Percentiles rank a stretch among this genome's conserved stretches.
These are phyloP conservation scores for Sophora flavescens DNA, from an alignment of 306 rosid species.

Conservation along the genomic window DNA sequence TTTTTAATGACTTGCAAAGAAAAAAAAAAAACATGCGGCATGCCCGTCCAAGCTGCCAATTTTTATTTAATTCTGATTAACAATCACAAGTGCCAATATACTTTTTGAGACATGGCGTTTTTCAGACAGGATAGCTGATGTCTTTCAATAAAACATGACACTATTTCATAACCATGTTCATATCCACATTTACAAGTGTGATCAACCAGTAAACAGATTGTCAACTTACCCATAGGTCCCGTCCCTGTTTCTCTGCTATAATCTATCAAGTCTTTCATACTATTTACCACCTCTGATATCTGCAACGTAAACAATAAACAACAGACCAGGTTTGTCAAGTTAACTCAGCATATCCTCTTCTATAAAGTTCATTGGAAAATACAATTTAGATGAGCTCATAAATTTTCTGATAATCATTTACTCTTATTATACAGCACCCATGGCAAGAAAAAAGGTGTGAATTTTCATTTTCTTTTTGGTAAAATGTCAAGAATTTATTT, in stretches of 20 bases:
- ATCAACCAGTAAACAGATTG: conserved; percentile 32
- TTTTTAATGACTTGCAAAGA: not conserved
- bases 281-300: conserved; percentile 97
- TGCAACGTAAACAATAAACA: conserved; percentile 47
- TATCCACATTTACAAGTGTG: conserved; percentile 29
- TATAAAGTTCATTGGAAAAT: not conserved
- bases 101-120: not conserved
- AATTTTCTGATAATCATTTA: not conserved
- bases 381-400: not conserved
- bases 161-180: conserved; percentile 25
- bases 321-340: conserved; percentile 4
- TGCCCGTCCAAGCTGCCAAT: not conserved
- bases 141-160: conserved; percentile 33
- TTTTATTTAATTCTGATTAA: not conserved
- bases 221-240: conserved; percentile 92
- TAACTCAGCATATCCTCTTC: conserved; percentile 20
- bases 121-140: not conserved
- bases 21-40: too few relatives aligned
- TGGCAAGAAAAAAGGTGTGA: not conserved
- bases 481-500: not conserved
- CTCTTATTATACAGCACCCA: conserved; percentile 29
- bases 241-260: conserved; percentile 85
- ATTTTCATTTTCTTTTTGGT: not conserved
- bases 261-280: conserved; percentile 98
- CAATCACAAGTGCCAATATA: not conserved